A percentile compares a stretch with the other conserved stretches of the same genome.
phyloP scores from a whole-genome alignment of 371 early-diverging fungal genomes.

The Smittium mucronatum region DNA sequence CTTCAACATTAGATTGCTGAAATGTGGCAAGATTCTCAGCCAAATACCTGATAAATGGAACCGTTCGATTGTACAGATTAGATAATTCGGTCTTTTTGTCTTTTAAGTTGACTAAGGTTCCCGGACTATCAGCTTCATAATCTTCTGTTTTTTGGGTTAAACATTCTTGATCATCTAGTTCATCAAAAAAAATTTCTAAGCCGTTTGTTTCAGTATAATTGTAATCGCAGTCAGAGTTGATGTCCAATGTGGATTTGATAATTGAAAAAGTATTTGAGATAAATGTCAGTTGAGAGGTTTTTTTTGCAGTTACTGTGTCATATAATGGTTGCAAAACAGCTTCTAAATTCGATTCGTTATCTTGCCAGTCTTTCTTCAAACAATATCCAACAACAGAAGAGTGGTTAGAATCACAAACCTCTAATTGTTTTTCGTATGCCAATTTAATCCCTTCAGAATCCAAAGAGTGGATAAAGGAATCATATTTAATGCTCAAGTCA shows the following conservation, averaged over 20 bases:
- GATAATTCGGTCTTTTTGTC: background rate
- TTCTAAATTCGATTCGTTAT: slow-evolving; percentile 22
- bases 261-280: background rate
- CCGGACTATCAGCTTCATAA: slow-evolving; percentile 16
- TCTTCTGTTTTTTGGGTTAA: background rate
- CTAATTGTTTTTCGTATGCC: slow-evolving; percentile 56
- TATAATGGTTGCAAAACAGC: slow-evolving; percentile 55
- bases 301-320: slow-evolving; percentile 48
- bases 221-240: slow-evolving; percentile 49
- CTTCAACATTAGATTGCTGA: slow-evolving; percentile 60
- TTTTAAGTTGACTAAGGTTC: background rate
- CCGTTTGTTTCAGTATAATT: background rate
- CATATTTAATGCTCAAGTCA: slow-evolving; percentile 65
- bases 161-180: background rate
- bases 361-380: background rate
- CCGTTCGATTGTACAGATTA: slow-evolving; percentile 31
- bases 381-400: slow-evolving; percentile 21
- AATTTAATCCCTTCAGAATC: slow-evolving; percentile 54
- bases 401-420: slow-evolving; percentile 23
- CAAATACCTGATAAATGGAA: slow-evolving; percentile 53
- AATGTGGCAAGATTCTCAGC: slow-evolving; percentile 65
- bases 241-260: slow-evolving; percentile 35
- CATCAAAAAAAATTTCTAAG: background rate
- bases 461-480: slow-evolving; percentile 61
- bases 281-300: slow-evolving; percentile 15